These are phyloP conservation scores for Mallotus japonicus DNA, from an alignment of 441 rosid species.

Conservation along the genomic window DNA sequence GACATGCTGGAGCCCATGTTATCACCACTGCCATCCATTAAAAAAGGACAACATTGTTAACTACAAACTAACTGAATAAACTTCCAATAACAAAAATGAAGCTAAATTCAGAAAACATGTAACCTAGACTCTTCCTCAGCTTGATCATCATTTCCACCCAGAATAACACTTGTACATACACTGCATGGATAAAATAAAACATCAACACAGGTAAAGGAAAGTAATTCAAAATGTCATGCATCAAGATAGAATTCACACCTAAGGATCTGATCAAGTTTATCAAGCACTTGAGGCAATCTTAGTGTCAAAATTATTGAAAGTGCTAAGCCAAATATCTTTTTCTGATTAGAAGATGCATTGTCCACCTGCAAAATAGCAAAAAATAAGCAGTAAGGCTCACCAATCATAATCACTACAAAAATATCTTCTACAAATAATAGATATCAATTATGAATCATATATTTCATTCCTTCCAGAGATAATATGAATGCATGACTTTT, in stretches of 20 bases:
- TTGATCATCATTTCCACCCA: constrained; percentile 71
- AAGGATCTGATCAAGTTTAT: constrained; percentile 87
- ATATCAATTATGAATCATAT: background rate
- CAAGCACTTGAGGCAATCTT: constrained; percentile 90
- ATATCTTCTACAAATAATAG: background rate
- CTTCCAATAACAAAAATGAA: constrained; percentile 2
- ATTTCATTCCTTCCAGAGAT: background rate
- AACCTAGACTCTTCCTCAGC: constrained; percentile 92
- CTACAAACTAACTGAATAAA: constrained; percentile 6
- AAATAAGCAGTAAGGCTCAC: constrained; percentile 16
- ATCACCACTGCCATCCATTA: constrained; percentile 53
- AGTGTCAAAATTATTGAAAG: constrained; percentile 86
- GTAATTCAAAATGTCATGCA: background rate
- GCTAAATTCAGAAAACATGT: constrained; percentile 10
- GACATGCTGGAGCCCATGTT: constrained; percentile 60
- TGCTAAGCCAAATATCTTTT: constrained; percentile 77
- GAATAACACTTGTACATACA: constrained; percentile 79
- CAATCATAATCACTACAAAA: constrained; percentile 2
- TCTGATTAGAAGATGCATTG: constrained; percentile 63
- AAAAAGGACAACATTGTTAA: background rate
- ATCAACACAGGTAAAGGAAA: constrained; percentile 5
- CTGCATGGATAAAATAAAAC: constrained; percentile 34
- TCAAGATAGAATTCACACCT: constrained; percentile 46
- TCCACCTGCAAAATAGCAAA: constrained; percentile 60
- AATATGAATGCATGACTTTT: background rate